A percentile compares a stretch with the other conserved stretches of the same genome.
These are phyloP conservation scores for Talaromyces proteolyticus DNA, from an alignment of 495 filamentous ascomycete species.

Conservation along the genomic window DNA sequence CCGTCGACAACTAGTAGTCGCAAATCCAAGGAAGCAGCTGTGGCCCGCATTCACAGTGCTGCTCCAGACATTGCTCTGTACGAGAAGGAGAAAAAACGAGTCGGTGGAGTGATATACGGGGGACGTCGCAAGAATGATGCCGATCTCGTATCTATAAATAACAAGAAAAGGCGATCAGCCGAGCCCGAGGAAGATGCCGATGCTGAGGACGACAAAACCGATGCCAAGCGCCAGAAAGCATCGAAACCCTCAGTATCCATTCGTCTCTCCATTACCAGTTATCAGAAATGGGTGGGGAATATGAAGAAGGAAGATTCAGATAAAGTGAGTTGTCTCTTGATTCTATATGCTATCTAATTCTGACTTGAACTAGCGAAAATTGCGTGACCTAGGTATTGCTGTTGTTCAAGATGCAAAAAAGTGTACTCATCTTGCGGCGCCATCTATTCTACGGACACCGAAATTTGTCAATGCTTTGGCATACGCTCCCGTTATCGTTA, in stretches of 20 bases:
- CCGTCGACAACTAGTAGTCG: conserved; percentile 73
- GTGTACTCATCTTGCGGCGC: conserved; percentile 84
- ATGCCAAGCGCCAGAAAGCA: conserved; percentile 58
- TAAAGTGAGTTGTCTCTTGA: conserved; percentile 43
- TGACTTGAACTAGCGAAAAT: conserved; percentile 55
- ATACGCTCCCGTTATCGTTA: conserved; percentile 65
- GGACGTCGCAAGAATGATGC: conserved; percentile 49
- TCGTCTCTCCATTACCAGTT: conserved; percentile 72
- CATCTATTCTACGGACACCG: conserved; percentile 75
- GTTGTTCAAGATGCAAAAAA: conserved; percentile 66
- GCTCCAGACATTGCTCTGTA: conserved; percentile 82
- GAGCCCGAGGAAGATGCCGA: conserved; percentile 45
- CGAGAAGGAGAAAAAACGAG: conserved; percentile 88
- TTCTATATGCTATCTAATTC: conserved; percentile 4
- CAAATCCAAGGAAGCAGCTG: conserved; percentile 79
- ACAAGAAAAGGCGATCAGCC: conserved; percentile 33
- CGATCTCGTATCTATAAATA: conserved; percentile 28
- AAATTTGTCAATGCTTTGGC: conserved; percentile 91
- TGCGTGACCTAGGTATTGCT: conserved; percentile 78
- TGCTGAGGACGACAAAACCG: conserved; percentile 43
- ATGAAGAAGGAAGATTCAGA: conserved; percentile 69
- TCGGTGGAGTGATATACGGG: conserved; percentile 78
- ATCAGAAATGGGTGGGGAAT: conserved; percentile 67
- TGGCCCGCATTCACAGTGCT: conserved; percentile 65
- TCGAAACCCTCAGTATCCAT: conserved; percentile 55